phyloP scores from a whole-genome alignment of 352 stramenopile genomes.

The Phytopythium vexans region DNA sequence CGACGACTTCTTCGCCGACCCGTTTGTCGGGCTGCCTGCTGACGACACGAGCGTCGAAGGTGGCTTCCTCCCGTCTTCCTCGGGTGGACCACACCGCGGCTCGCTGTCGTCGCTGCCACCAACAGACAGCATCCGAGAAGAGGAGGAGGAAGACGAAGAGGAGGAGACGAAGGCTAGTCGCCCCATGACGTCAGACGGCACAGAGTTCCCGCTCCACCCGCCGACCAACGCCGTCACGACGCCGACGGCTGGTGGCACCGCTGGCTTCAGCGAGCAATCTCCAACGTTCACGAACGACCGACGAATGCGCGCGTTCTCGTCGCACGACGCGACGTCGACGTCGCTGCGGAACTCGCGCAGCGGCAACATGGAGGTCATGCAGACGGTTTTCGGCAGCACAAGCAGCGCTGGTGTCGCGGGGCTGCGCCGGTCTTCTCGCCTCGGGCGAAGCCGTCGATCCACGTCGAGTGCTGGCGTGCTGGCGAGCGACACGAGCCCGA shows the following conservation, averaged over 20 bases:
- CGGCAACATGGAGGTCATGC: constrained; percentile 65
- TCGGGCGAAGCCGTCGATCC: constrained; percentile 47
- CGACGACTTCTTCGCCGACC: constrained; percentile 87
- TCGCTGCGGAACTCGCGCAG: constrained; percentile 47
- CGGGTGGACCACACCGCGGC: neutral
- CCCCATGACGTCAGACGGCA: neutral
- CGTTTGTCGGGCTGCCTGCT: constrained; percentile 44
- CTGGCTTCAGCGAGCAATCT: neutral
- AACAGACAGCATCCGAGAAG: constrained; percentile 54
- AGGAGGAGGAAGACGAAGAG: constrained; percentile 48
- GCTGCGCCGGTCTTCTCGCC: constrained; percentile 49
- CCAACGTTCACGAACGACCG: constrained; percentile 9
- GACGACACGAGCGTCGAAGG: constrained; percentile 1
- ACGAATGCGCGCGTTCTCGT: constrained; percentile 34
- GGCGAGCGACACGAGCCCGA: constrained; percentile 34
- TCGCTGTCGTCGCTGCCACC: constrained; percentile 11
- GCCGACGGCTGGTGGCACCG: no score
- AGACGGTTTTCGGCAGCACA: constrained; percentile 59
- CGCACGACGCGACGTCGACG: constrained; percentile 13
- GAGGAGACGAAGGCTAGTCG: constrained; percentile 5
- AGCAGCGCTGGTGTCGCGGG: constrained; percentile 34
- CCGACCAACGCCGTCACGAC: no score
- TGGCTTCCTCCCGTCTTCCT: constrained; percentile 1
- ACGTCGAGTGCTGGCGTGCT: constrained; percentile 45
- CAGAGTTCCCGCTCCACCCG: neutral